Evolutionary conservation across 495 filamentous ascomycete species (phyloP), one percentile per base, ranked within the genome.

Genomic region (Cudoniella acicularis): DNA sequence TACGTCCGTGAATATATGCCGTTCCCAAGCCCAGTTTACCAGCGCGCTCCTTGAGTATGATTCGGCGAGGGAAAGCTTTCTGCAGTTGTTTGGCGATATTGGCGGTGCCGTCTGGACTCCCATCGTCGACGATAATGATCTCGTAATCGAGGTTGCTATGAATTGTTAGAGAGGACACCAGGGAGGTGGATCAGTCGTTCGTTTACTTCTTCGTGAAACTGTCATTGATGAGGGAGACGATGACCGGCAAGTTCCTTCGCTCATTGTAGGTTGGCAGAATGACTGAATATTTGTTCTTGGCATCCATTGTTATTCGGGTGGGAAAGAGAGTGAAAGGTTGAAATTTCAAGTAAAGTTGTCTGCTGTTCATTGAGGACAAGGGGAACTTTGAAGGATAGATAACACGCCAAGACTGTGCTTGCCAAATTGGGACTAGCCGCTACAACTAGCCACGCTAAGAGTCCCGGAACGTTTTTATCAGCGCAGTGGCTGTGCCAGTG

Each of bases 201-300:
- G 43, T 6, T 46, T 72, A 91, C 88, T 92, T 81, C 69, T 96
- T 85, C 45, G 84, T 88, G 75, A 98, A 97, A 58, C 87, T 96
- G 71, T 82, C 84, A 73, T 92, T 88, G 61, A 98, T 84, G 64
- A 98, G 83, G 90, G 90, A 97, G 70, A 84, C 84, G 72, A 98
- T 91, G 68, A 97, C 91, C 67, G 95, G 94, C 67, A 98, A 84
- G 79, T 98, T 98, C 64, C 83, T 85, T 70, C 94, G 90, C 80
- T 98, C 95, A 68, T 98, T 98, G 82, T 96, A 98, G 61, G 94
- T 98, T 43, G 94, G 94, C 57, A 98, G 84, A 71, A 98, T 92
- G 72, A 98, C 87, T 61, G 92, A 92, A 82, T 96, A 98, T 73
- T 95, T 92, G 83, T 91, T 77, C 64, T 78, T 72, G 42, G 56